Conservation (phyloP, 2,329 filamentous ascomycete species). For the Aspergillus intermedius region DNA sequence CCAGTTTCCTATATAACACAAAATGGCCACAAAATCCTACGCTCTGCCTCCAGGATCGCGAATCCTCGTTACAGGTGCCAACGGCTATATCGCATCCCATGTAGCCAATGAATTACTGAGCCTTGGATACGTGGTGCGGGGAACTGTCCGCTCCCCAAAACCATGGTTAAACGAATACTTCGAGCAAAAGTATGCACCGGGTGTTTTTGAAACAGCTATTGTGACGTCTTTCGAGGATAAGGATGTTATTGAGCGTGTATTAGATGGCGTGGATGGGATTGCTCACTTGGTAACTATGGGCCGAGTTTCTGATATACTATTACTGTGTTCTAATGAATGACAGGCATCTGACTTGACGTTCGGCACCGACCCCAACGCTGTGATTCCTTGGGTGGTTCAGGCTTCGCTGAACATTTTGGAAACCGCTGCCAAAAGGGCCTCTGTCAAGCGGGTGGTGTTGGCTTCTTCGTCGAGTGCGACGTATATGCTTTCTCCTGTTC, state of each 20-base stretch:
- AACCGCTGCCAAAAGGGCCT: slow-evolving; percentile 3
- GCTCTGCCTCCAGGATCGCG: slow-evolving; percentile 22
- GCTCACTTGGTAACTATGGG: slow-evolving; percentile 13
- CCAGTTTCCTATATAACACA: too few species aligned
- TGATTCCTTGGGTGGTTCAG: slow-evolving; percentile 30
- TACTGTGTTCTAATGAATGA: neutral
- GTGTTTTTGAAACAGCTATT: slow-evolving; percentile 32
- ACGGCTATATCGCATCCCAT: slow-evolving; percentile 42
- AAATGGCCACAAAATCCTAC: neutral
- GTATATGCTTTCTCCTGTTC: slow-evolving; percentile 1
- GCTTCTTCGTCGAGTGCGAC: slow-evolving; percentile 13
- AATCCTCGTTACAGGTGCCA: slow-evolving; percentile 44
- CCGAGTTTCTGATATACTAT: neutral
- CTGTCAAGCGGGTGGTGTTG: slow-evolving; percentile 12
- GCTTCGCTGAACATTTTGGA: slow-evolving; percentile 9
- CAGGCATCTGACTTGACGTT: slow-evolving; percentile 21
- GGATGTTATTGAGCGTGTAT: slow-evolving; percentile 35
- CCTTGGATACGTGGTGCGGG: slow-evolving; percentile 40
- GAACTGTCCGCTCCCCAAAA: slow-evolving; percentile 37
- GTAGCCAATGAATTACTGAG: slow-evolving; percentile 36
- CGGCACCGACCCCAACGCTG: slow-evolving; percentile 35
- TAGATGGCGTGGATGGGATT: slow-evolving; percentile 30
- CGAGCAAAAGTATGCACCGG: slow-evolving; percentile 18
- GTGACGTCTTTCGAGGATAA: slow-evolving; percentile 34
- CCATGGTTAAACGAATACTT: slow-evolving; percentile 33